Evolutionary conservation across 306 rosid genomes (phyloP), one percentile per base, ranked within the genome.

Genomic region (Rosa multiflora): DNA sequence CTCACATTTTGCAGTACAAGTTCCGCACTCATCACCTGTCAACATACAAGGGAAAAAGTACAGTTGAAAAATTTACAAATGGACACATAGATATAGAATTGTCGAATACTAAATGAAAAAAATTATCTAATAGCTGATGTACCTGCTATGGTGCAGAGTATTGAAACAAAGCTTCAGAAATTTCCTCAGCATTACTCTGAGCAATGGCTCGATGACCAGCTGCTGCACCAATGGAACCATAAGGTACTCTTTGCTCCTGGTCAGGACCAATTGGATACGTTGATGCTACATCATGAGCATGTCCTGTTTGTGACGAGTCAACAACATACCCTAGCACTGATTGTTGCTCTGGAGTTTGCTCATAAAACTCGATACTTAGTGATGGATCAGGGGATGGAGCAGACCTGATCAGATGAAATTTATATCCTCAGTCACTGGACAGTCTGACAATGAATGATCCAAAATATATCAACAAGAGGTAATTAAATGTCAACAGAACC

Each of bases 141-240:
- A 95, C 98, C 94, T 95, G 98, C 89, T 93, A 97, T 20, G 94
- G n/a, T n/a, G n/a, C n/a, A n/a, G n/a, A n/a, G n/a, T n/a, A n/a
- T n/a, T n/a, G n/a, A n/a, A n/a, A n/a, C n/a, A n/a, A n/a, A n/a
- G n/a, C n/a, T n/a, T n/a, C n/a, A n/a, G n/a, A n/a, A n/a, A n/a
- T n/a, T n/a, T n/a, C n/a, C n/a, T n/a, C n/a, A n/a, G n/a, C n/a
- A n/a, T n/a, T n/a, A n/a, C n/a, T n/a, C n/a, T n/a, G n/a, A n/a
- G n/a, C n/a, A n/a, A n/a, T n/a, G n/a, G n/a, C n/a, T n/a, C n/a
- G n/a, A n/a, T n/a, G n/a, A n/a, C n/a, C n/a, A n/a, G n/a, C n/a
- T n/a, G n/a, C n/a, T n/a, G n/a, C n/a, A n/a, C n/a, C n/a, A n/a
- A n/a, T n/a, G n/a, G n/a, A n/a, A n/a, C n/a, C n/a, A n/a, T n/a